These are phyloP conservation scores for Lipomyces oligophaga DNA, from an alignment of 805 yeast species.

Conservation along the genomic window DNA sequence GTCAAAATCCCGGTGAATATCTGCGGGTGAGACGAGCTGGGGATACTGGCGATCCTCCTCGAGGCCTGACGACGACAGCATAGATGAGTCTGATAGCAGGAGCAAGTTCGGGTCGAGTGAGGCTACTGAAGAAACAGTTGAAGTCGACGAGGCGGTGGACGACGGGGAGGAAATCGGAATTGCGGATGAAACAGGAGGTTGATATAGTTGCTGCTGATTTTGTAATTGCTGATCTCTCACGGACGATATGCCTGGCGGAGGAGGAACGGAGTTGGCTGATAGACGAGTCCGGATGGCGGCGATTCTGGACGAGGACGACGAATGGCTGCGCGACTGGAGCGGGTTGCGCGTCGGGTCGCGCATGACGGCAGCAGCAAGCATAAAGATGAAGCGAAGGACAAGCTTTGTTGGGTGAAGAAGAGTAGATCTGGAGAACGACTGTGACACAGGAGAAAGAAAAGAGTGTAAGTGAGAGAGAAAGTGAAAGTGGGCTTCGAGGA, in stretches of 20 bases:
- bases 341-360: slow-evolving; percentile 12
- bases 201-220: too few relatives aligned
- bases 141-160: slow-evolving; percentile 5
- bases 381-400: slow-evolving; percentile 3
- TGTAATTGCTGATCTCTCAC: too few relatives aligned
- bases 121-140: not conserved
- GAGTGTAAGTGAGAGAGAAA: not conserved
- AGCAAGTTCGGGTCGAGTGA: slow-evolving; percentile 16
- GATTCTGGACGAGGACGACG: not conserved
- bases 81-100: too few relatives aligned
- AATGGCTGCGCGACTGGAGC: slow-evolving; percentile 1
- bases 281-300: slow-evolving; percentile 4
- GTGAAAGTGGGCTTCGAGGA: not conserved
- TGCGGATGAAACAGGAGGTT: slow-evolving; percentile 6
- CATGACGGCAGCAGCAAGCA: slow-evolving; percentile 17
- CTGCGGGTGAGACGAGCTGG: too few relatives aligned
- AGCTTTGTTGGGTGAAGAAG: too few relatives aligned
- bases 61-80: too few relatives aligned
- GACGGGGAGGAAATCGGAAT: slow-evolving; percentile 3
- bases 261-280: not conserved
- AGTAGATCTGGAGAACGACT: not conserved
- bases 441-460: not conserved
- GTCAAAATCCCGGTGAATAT: not conserved
- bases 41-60: not conserved
- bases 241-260: too few relatives aligned